These are phyloP conservation scores for Pichia sp. DNA, from an alignment of 1,139 yeast species.

Conservation along the genomic window DNA sequence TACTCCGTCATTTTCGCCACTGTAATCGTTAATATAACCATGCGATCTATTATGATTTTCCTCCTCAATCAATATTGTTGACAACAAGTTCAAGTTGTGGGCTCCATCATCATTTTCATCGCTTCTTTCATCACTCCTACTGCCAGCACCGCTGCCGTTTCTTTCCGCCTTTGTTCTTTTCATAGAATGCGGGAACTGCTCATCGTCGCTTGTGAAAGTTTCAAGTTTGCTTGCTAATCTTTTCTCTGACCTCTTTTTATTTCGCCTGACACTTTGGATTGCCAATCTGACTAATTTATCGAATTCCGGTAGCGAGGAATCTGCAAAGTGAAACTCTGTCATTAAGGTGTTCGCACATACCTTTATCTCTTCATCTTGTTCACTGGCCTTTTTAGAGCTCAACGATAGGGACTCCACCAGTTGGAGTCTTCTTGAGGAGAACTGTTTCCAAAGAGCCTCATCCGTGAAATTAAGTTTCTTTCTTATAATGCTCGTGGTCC, in stretches of 20 bases:
- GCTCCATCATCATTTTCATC: not conserved
- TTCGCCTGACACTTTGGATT: conserved; percentile 72
- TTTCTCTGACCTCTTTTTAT: conserved; percentile 52
- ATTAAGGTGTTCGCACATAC: conserved; percentile 73
- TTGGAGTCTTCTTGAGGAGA: conserved; percentile 83
- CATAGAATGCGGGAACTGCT: not conserved
- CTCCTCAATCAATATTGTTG: conserved; percentile 5
- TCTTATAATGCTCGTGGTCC: conserved; percentile 78
- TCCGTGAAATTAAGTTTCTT: conserved; percentile 69
- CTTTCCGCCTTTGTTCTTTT: conserved; percentile 6
- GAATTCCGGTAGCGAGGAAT: conserved; percentile 60
- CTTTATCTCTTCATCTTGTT: conserved; percentile 77
- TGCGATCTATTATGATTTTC: not conserved
- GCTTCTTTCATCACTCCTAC: not conserved
- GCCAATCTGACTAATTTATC: conserved; percentile 91
- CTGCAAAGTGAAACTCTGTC: conserved; percentile 68
- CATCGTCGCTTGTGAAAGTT: conserved; percentile 15
- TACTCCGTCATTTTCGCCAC: not conserved
- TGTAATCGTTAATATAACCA: not conserved
- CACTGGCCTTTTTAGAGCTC: conserved; percentile 80
- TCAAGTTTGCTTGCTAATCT: conserved; percentile 25
- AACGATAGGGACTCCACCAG: conserved; percentile 77
- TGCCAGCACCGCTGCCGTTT: not conserved
- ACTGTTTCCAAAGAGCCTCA: conserved; percentile 81
- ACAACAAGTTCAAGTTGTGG: conserved; percentile 1